A percentile compares a stretch with the other conserved stretches of the same genome.
phyloP scores from a whole-genome alignment of 257 asterid species.

The Jacaranda mimosifolia region DNA sequence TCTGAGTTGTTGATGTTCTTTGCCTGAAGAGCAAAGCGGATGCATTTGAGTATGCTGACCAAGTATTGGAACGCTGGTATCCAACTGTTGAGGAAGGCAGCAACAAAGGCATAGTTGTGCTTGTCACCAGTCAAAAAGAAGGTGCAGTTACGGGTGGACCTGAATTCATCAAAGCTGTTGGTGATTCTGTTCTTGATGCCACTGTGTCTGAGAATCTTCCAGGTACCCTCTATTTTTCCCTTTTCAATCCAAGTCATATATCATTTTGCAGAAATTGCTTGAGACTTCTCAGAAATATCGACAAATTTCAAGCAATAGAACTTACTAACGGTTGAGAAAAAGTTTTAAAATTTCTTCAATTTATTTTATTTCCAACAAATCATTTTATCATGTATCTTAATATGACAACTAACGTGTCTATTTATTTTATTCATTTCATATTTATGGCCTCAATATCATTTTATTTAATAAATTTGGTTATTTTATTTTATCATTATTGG shows the following conservation, averaged over 20 bases:
- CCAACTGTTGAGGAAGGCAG: constrained; percentile 86
- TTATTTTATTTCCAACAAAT: no score
- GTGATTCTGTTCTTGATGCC: constrained; percentile 91
- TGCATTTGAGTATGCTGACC: constrained; percentile 98
- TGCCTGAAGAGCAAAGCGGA: constrained; percentile 90
- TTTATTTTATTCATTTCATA: no score
- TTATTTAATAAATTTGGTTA: no score
- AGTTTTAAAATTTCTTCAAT: no score
- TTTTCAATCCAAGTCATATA: neutral
- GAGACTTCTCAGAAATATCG: no score
- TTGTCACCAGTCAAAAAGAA: constrained; percentile 96
- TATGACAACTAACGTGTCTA: no score
- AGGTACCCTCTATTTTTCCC: constrained; percentile 46
- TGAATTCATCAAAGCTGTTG: constrained; percentile 85
- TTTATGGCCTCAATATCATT: no score
- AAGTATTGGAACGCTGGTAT: constrained; percentile 89
- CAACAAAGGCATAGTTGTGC: constrained; percentile 94
- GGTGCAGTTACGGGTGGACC: constrained; percentile 99
- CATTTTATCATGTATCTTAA: no score
- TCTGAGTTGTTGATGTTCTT: constrained; percentile 19
- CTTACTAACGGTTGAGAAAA: no score
- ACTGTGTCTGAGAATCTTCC: constrained; percentile 96
- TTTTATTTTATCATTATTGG: no score
- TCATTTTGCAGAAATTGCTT: neutral
- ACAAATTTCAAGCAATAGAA: no score